phyloP scores from a whole-genome alignment of 106 monocot species.

The Platanthera guangdongensis region DNA sequence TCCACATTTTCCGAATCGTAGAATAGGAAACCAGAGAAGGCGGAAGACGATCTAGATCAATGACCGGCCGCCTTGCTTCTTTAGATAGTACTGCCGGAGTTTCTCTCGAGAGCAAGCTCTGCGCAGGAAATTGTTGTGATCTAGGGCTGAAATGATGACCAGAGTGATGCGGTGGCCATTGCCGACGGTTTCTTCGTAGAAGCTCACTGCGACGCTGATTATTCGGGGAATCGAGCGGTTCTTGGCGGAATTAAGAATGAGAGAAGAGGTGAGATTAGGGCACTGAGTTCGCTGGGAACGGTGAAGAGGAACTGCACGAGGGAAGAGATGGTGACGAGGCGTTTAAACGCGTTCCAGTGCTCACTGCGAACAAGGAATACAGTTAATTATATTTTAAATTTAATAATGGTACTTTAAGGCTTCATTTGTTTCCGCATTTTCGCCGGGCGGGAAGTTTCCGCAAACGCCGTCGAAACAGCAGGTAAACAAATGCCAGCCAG shows the following conservation, averaged over 20 bases:
- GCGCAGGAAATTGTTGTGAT: not conserved
- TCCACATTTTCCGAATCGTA: conserved; percentile 11
- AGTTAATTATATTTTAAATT: not conserved
- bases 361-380: conserved; percentile 35
- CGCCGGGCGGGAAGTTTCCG: too few species aligned
- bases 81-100: too few species aligned
- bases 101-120: not conserved
- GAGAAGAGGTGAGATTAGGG: conserved; percentile 32
- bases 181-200: conserved; percentile 30
- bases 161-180: conserved; percentile 61
- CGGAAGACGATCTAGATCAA: not conserved
- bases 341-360: conserved; percentile 33
- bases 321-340: conserved; percentile 34
- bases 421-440: too few species aligned
- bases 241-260: not conserved
- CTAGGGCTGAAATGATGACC: conserved; percentile 15
- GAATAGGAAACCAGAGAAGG: not conserved
- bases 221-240: conserved; percentile 28
- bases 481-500: too few species aligned
- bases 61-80: too few species aligned
- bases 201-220: conserved; percentile 29
- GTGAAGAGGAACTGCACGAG: conserved; percentile 46
- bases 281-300: conserved; percentile 24
- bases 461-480: too few species aligned
- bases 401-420: too few species aligned